Conservation (phyloP, 805 yeast species). For the Debaryomyces maramus region DNA sequence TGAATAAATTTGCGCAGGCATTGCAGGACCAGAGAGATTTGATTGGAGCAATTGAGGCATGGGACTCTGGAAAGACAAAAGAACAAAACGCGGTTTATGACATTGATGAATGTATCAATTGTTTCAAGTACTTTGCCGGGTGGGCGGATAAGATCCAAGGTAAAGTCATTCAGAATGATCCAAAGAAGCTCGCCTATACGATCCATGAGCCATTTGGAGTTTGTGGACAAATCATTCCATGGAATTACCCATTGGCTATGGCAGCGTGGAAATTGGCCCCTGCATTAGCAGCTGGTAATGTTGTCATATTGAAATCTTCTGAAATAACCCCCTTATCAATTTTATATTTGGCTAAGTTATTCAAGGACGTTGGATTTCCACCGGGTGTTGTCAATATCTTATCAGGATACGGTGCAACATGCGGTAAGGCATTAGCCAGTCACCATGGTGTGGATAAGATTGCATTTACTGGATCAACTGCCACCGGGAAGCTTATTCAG, state of each 20-base stretch:
- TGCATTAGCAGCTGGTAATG: constrained; percentile 78
- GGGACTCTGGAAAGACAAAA: constrained; percentile 50
- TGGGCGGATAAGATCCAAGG: constrained; percentile 63
- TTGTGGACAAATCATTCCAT: constrained; percentile 48
- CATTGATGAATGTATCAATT: constrained; percentile 45
- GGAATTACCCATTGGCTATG: constrained; percentile 57
- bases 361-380: constrained; percentile 70
- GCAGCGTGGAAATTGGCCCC: constrained; percentile 82
- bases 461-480: constrained; percentile 67
- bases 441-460: constrained; percentile 60
- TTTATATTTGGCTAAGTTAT: constrained; percentile 57
- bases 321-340: constrained; percentile 76
- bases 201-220: constrained; percentile 57
- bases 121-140: constrained; percentile 57
- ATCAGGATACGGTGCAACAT: constrained; percentile 66
- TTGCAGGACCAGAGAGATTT: constrained; percentile 34
- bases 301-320: constrained; percentile 69
- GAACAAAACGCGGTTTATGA: constrained; percentile 50
- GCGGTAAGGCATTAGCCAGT: constrained; percentile 65
- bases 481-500: constrained; percentile 66
- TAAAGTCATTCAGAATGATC: constrained; percentile 42
- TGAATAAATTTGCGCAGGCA: constrained; percentile 38
- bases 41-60: constrained; percentile 42
- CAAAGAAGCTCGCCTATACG: constrained; percentile 61
- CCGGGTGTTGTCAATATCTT: constrained; percentile 73